These are phyloP conservation scores for Dendrobium chrysotoxum DNA, from an alignment of 106 monocot species.

Conservation along the genomic window DNA sequence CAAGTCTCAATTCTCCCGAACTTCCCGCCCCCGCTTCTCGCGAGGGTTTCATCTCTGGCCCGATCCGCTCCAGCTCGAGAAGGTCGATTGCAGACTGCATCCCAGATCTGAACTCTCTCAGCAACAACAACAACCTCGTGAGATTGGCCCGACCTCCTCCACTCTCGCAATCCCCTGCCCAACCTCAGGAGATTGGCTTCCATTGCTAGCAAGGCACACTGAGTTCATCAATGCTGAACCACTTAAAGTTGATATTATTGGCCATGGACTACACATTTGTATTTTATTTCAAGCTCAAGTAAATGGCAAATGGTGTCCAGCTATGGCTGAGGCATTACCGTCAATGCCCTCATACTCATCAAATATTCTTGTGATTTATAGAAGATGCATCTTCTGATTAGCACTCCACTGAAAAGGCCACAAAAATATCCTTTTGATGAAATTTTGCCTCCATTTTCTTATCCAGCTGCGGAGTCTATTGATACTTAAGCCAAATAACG, in stretches of 20 bases:
- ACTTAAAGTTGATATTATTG: conserved; percentile 86
- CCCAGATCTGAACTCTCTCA: too few species aligned
- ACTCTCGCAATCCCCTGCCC: conserved; percentile 25
- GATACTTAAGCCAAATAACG: too few species aligned
- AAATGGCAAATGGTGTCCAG: conserved; percentile 86
- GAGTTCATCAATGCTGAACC: conserved; percentile 54
- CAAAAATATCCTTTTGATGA: conserved; percentile 57
- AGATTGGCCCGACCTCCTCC: too few species aligned
- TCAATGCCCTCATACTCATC: conserved; percentile 39
- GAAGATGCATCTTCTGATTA: conserved; percentile 81
- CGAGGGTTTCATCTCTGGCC: too few species aligned
- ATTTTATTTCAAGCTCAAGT: conserved; percentile 80
- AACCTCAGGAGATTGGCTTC: conserved; percentile 96
- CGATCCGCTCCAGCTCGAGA: too few species aligned
- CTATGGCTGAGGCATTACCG: conserved; percentile 53
- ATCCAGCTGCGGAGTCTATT: conserved; percentile 18
- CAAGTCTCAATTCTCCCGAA: too few species aligned
- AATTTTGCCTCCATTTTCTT: conserved; percentile 28
- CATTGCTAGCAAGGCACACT: conserved; percentile 58
- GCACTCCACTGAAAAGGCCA: conserved; percentile 58
- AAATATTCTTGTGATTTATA: conserved; percentile 40
- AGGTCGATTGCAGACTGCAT: too few species aligned
- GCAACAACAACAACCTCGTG: too few species aligned
- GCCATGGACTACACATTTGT: conserved; percentile 83
- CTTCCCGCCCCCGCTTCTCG: too few species aligned